Evolutionary conservation across 2,329 filamentous ascomycete species (phyloP).

Genomic region (Pestalotiopsis sp.): DNA sequence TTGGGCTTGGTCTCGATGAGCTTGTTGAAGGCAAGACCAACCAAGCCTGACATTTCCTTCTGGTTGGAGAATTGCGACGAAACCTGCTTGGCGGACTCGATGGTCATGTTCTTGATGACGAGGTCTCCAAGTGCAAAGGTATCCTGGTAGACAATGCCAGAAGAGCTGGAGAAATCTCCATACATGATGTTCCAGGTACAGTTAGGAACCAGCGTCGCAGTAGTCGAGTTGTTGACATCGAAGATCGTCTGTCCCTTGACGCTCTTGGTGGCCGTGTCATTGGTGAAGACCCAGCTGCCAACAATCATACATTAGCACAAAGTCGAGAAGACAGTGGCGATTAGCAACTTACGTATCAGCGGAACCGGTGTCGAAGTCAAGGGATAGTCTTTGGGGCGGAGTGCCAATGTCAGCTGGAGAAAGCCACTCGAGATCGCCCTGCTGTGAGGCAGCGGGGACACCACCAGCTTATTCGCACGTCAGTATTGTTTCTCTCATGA

Average conservation of each 20-base stretch:
- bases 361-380: slow-evolving; percentile 58
- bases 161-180: slow-evolving; percentile 41
- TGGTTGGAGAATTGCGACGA: slow-evolving; percentile 46
- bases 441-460: slow-evolving; percentile 37
- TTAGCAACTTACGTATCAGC: slow-evolving; percentile 61
- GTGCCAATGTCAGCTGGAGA: slow-evolving; percentile 48
- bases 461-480: slow-evolving; percentile 31
- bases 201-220: slow-evolving; percentile 41
- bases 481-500: slow-evolving; percentile 13
- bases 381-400: slow-evolving; percentile 47
- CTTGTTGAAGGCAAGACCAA: slow-evolving; percentile 53
- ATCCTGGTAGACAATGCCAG: slow-evolving; percentile 54
- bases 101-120: slow-evolving; percentile 44
- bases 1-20: slow-evolving; percentile 45
- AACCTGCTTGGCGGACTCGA: slow-evolving; percentile 51
- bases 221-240: slow-evolving; percentile 46
- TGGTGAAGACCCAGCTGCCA: slow-evolving; percentile 56
- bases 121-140: slow-evolving; percentile 49
- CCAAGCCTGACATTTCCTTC: slow-evolving; percentile 48
- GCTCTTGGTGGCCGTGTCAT: slow-evolving; percentile 47
- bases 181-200: slow-evolving; percentile 54
- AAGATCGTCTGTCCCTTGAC: slow-evolving; percentile 46
- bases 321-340: too few species aligned
- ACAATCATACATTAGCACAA: neutral
- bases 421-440: slow-evolving; percentile 45